phyloP scores from a whole-genome alignment of 1,284 basidiomycete genomes.

The Melanopsichium pennsylvanicum region DNA sequence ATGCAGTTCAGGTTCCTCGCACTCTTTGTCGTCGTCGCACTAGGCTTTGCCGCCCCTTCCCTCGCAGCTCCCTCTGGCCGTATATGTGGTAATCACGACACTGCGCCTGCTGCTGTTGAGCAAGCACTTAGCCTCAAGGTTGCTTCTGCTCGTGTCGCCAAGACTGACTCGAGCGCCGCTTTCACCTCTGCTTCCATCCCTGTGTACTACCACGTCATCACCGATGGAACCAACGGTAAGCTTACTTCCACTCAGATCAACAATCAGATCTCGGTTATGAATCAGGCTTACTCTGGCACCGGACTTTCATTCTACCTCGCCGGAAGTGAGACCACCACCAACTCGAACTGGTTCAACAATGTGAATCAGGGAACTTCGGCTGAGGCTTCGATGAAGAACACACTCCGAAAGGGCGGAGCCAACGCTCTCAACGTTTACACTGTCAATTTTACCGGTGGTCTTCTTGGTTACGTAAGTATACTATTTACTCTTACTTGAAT shows the following conservation, averaged over 20 bases:
- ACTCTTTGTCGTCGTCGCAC: conserved; percentile 11
- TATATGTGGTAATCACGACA: conserved; percentile 17
- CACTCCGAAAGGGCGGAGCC: conserved; percentile 69
- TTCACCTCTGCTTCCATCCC: conserved; percentile 27
- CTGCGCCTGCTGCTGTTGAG: conserved; percentile 17
- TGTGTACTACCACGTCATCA: conserved; percentile 49
- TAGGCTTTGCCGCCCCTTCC: conserved; percentile 16
- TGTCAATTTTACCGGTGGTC: conserved; percentile 62
- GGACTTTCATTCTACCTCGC: conserved; percentile 70
- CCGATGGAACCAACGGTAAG: conserved; percentile 39
- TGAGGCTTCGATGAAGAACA: conserved; percentile 71
- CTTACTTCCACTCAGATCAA: conserved; percentile 26
- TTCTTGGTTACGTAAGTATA: conserved; percentile 65
- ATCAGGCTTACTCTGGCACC: conserved; percentile 68
- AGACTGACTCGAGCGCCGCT: background rate
- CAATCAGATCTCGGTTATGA: conserved; percentile 70
- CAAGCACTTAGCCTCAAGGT: conserved; percentile 16
- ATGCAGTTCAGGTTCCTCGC: conserved; percentile 36
- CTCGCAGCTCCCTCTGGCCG: conserved; percentile 12
- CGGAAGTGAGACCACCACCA: conserved; percentile 65
- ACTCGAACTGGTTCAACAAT: conserved; percentile 71
- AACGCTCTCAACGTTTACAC: conserved; percentile 71
- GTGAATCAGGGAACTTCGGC: conserved; percentile 68
- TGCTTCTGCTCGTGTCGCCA: background rate
- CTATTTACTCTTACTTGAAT: too few relatives aligned